Conservation (phyloP, 106 monocot genomes). For the Allium sativum region DNA sequence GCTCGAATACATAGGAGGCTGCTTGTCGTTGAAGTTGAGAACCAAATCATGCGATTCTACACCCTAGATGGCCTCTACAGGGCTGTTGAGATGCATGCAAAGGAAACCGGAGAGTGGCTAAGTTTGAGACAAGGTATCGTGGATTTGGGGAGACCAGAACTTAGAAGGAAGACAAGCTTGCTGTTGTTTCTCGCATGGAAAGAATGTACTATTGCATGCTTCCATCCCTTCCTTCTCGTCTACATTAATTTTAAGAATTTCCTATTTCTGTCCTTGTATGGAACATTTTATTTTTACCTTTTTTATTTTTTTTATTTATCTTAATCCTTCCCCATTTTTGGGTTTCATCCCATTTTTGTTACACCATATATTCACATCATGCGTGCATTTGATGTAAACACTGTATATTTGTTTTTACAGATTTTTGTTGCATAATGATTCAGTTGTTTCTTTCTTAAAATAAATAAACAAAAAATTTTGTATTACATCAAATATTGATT, state of each 20-base stretch:
- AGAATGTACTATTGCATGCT: conserved; percentile 75
- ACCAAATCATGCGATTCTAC: conserved; percentile 58
- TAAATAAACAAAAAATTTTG: too few species aligned
- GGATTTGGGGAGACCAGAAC: conserved; percentile 48
- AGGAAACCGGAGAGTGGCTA: conserved; percentile 73
- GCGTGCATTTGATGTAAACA: too few species aligned
- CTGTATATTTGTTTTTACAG: too few species aligned
- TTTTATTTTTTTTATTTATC: too few species aligned
- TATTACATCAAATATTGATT: too few species aligned
- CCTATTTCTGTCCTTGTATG: too few species aligned
- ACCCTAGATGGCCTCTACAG: conserved; percentile 75
- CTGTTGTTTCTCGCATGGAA: conserved; percentile 47
- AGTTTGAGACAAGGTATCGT: conserved; percentile 71
- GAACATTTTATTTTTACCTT: too few species aligned
- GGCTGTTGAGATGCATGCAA: conserved; percentile 87
- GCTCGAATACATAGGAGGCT: conserved; percentile 80
- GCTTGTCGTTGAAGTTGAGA: conserved; percentile 81
- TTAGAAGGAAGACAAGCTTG: conserved; percentile 42
- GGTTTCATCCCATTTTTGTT: too few species aligned
- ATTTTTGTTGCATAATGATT: too few species aligned
- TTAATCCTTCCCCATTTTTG: too few species aligned
- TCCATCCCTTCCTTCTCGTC: conserved; percentile 44
- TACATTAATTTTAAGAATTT: conserved; percentile 5
- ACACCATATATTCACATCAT: too few species aligned
- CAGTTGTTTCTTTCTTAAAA: too few species aligned